Evolutionary conservation across 345 rosid genomes (phyloP).

Genomic region (Bruguiera sexangula): DNA sequence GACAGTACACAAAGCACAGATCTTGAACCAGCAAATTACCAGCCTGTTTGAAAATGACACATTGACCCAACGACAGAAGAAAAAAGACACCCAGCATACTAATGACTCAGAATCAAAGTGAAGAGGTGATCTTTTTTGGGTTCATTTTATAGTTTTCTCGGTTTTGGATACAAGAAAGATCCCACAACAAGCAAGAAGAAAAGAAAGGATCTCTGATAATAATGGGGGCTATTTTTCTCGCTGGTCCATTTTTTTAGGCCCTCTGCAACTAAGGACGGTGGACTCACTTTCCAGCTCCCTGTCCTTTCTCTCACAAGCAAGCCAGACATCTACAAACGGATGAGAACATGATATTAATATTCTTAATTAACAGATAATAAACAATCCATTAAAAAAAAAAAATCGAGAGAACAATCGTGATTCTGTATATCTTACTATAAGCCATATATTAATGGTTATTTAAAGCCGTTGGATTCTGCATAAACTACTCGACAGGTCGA

Average conservation of each 20-base stretch:
- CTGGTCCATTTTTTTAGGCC: conserved; percentile 25
- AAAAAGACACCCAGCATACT: neutral
- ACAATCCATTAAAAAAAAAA: no score
- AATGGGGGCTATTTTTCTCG: neutral
- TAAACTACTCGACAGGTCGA: no score
- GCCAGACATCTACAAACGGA: neutral
- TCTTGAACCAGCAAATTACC: neutral
- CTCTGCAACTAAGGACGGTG: conserved; percentile 25
- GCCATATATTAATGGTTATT: no score
- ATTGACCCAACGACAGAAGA: neutral
- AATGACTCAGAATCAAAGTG: neutral
- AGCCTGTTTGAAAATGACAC: neutral
- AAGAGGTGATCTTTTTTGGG: neutral
- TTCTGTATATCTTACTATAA: no score
- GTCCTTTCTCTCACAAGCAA: neutral
- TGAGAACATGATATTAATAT: neutral
- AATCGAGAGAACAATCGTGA: no score
- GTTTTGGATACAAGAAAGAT: neutral
- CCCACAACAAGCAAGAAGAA: neutral
- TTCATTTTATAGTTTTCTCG: neutral
- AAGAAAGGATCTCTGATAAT: neutral
- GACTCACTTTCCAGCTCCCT: conserved; percentile 23
- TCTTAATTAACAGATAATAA: neutral
- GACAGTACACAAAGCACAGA: conserved; percentile 17
- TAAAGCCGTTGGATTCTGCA: no score